Conservation (phyloP, 2,329 filamentous ascomycete species). For the Ophiocordyceps camponoti-leonardi region DNA sequence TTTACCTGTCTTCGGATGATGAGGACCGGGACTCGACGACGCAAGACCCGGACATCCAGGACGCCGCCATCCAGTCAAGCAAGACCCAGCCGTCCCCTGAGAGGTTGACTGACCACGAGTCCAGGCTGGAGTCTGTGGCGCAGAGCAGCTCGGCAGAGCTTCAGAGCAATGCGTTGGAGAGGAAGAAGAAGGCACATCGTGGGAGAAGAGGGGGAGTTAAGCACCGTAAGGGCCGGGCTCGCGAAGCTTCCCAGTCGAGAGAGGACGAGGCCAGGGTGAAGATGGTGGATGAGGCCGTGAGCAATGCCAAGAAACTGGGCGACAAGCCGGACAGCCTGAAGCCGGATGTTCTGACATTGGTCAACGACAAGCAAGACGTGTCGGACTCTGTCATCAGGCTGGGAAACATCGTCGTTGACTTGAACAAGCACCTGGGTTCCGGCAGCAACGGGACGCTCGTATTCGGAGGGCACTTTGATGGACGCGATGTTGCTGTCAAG, state of each 20-base stretch:
- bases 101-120: neutral
- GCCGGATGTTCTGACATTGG: conserved; percentile 41
- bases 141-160: neutral
- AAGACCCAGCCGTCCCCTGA: neutral
- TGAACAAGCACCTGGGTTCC: conserved; percentile 47
- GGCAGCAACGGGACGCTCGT: conserved; percentile 97
- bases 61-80: neutral
- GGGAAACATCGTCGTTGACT: conserved; percentile 46
- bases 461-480: conserved; percentile 87
- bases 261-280: conserved; percentile 25
- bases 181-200: conserved; percentile 52
- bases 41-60: neutral
- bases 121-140: neutral
- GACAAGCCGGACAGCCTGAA: conserved; percentile 32
- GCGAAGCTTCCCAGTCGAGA: conserved; percentile 31
- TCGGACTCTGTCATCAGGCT: conserved; percentile 42
- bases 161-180: conserved; percentile 17
- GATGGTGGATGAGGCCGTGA: conserved; percentile 44
- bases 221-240: conserved; percentile 40
- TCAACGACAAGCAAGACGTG: conserved; percentile 40
- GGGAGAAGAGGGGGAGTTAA: conserved; percentile 57
- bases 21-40: neutral
- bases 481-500: conserved; percentile 86
- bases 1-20: conserved; percentile 1
- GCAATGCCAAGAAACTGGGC: conserved; percentile 40